A percentile compares a stretch with the other conserved stretches of the same genome.
These are phyloP conservation scores for Pholiota microspora DNA, from an alignment of 768 basidiomycete species.

Conservation along the genomic window DNA sequence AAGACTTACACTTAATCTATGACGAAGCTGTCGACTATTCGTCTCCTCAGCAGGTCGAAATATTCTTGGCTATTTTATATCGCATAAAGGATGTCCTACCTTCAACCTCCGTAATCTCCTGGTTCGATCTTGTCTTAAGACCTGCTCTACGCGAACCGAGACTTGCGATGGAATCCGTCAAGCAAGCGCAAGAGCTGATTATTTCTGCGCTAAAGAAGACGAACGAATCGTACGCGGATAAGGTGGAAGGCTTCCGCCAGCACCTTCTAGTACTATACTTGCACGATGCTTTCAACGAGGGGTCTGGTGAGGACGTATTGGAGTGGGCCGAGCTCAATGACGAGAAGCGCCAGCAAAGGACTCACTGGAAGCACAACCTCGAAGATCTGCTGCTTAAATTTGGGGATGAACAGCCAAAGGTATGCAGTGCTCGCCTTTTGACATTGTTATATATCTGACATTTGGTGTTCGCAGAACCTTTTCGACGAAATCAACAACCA, in stretches of 20 bases:
- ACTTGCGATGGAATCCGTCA: constrained; percentile 53
- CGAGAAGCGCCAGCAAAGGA: constrained; percentile 55
- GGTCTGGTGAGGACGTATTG: constrained; percentile 67
- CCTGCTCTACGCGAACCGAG: constrained; percentile 76
- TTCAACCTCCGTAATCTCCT: constrained; percentile 67
- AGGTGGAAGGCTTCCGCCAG: constrained; percentile 63
- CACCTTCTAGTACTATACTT: constrained; percentile 74
- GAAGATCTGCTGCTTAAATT: constrained; percentile 72
- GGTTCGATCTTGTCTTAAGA: constrained; percentile 81
- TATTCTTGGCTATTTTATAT: constrained; percentile 64
- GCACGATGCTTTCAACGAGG: constrained; percentile 73
- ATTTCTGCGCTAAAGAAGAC: constrained; percentile 56
- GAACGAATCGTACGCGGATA: constrained; percentile 40
- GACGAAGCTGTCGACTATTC: constrained; percentile 64
- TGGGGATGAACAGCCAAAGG: constrained; percentile 62
- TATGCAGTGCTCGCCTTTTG: too few species aligned
- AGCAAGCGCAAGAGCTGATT: constrained; percentile 72
- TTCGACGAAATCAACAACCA: constrained; percentile 64
- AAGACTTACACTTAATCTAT: constrained; percentile 64
- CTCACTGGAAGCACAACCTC: constrained; percentile 75
- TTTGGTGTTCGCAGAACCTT: constrained; percentile 50
- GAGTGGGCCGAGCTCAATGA: constrained; percentile 72
- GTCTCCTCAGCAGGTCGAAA: constrained; percentile 57
- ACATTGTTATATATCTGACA: constrained; percentile 6
- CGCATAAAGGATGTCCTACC: constrained; percentile 62